Base-by-base conservation (phyloP, 2,329 filamentous ascomycete species). In the Sporothrix euskadiensis region DNA sequence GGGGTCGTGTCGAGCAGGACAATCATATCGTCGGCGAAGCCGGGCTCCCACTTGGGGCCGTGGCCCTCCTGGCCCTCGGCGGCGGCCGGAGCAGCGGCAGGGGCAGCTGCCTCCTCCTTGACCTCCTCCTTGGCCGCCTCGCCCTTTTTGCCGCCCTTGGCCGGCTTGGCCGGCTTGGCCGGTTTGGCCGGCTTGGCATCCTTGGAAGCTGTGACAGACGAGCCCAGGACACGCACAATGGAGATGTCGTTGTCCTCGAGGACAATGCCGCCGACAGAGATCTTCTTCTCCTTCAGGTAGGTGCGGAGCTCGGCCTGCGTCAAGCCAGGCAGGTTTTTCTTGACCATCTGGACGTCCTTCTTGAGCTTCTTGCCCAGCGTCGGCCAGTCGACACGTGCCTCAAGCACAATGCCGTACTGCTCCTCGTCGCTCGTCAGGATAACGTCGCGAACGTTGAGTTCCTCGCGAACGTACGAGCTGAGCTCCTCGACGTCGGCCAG, bases 341-440 rank as follows among this genome's bases (percentile, higher is more conserved):
- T 97, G 77, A 98, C 94, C 80, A 92, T 93, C 76, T 90, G 89
- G 76, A 94, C 93, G 79, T 98, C 94, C 83, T 97, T 98, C 87
- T 97, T 97, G 78, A 98, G 88, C 85, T 98, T 98, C 88, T 97
- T 97, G 76, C 96, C 96, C 19, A 99, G 87, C 1, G 93, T 92
- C 16, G 96, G 94, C 92, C 96, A 98, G 82, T 99, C 96, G 8
- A 94, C 94, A 54, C 88, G 89, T 19, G 95, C 93, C 75, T 92
- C 94, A 83, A 98, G 97, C 80, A 96, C 91, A 63, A 99, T 94
- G 72, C 94, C 93, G 84, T 98, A 98, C 81, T 92, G 93, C 72
- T 89, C 91, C 83, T 98, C 96, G 76, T 98, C 94, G 8, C 89
- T 90, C 2, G 93, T 94, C 71, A 98, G 86, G 12, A 97, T 85